Percentiles rank a stretch among this genome's conserved stretches.
Evolutionary conservation across 495 filamentous ascomycete species (phyloP).

Genomic region (Xylaria bambusicola): DNA sequence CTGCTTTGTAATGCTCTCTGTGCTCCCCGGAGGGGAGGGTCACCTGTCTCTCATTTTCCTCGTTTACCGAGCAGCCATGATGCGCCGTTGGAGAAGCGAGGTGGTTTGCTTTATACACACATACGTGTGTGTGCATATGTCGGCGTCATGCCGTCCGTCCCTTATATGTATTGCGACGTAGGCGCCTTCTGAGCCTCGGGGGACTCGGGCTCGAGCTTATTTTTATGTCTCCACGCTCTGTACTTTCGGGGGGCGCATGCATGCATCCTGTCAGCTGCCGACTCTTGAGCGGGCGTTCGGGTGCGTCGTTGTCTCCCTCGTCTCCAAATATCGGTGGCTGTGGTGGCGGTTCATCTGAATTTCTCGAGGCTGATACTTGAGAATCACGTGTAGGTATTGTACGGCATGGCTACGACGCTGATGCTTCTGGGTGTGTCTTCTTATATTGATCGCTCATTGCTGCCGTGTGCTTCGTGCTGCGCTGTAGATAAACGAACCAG

Average conservation of each 20-base stretch:
- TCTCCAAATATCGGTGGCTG: background rate
- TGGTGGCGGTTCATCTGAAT: background rate
- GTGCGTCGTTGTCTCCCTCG: background rate
- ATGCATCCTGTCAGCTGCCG: constrained; percentile 9
- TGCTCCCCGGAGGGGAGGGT: background rate
- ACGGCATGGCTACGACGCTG: too few species aligned
- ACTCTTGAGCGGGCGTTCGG: background rate
- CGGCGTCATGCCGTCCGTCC: background rate
- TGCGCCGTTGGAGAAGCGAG: constrained; percentile 1
- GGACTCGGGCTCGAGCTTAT: constrained; percentile 6
- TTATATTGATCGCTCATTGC: too few species aligned
- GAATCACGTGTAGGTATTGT: background rate
- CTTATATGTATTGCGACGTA: background rate
- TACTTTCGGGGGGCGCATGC: constrained; percentile 10
- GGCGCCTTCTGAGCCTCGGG: background rate
- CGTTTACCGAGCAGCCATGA: background rate
- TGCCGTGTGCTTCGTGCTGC: too few species aligned
- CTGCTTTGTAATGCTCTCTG: constrained; percentile 2
- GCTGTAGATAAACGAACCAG: too few species aligned
- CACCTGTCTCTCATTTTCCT: background rate
- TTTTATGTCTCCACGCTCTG: constrained; percentile 2
- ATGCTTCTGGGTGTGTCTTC: too few species aligned
- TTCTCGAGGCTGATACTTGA: background rate
- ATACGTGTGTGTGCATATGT: background rate
- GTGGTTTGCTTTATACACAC: background rate